Percentiles rank a stretch among this genome's conserved stretches.
Conservation (phyloP, 2,329 filamentous ascomycete genomes). For the Cladosporium sp. region DNA sequence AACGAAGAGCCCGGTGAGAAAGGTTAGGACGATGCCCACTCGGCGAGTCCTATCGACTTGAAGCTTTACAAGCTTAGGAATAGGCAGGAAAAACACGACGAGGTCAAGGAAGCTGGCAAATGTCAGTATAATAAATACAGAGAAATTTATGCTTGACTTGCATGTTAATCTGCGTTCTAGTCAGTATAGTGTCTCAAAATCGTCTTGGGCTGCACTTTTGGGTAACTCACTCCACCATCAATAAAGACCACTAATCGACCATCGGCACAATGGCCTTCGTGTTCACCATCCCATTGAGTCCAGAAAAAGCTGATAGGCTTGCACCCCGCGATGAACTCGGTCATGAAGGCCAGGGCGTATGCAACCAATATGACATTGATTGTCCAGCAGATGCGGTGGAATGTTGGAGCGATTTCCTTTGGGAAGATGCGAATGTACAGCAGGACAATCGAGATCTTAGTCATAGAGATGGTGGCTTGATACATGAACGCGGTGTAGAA, state of each 20-base stretch:
- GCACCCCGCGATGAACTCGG: not conserved
- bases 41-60: not conserved
- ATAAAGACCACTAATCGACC: not conserved
- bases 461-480: not conserved
- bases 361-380: not conserved
- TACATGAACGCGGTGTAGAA: not conserved
- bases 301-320: not conserved
- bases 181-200: no score
- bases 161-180: no score
- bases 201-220: no score
- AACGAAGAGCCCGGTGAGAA: conserved; percentile 24
- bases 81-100: not conserved
- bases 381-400: not conserved
- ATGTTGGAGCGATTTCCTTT: not conserved
- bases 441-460: conserved; percentile 1
- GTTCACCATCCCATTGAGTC: not conserved
- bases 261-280: not conserved
- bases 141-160: no score
- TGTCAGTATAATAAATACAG: no score
- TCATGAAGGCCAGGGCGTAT: not conserved
- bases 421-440: conserved; percentile 5
- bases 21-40: not conserved
- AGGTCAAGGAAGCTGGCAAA: not conserved
- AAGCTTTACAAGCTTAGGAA: not conserved
- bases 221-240: not conserved